Base-by-base conservation (phyloP, 2,329 filamentous ascomycete genomes). In the Diaporthe sp. region DNA sequence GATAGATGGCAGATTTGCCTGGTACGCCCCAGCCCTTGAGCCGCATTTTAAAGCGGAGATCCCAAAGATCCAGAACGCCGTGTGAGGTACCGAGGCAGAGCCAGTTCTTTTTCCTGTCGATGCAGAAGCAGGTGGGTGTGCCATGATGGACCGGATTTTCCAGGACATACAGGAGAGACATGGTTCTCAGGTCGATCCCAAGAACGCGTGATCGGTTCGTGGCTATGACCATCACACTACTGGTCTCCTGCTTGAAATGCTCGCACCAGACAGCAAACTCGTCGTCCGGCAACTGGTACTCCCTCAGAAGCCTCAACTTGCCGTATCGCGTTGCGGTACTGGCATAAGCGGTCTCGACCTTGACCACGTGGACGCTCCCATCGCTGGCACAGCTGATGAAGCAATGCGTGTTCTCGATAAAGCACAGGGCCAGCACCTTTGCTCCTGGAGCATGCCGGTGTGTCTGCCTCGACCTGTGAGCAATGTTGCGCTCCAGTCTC, bases 61-160 rank as follows among this genome's bases (percentile, higher is more conserved):
- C 97, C 97, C 97, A 99, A 1, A 99, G 89, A 82, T 98, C 94
- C 10, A 99, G 87, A 39, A 98, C 93, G 49, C 97, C 97, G 82
- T 98, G 96, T 0, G 95, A 95, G 0, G 97, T 99, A 49, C 96
- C 97, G 0, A 98, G 86, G 2, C 98, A 90, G 4, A 99, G 87
- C 97, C 97, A 99, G 81, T 97, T 95, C 70, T 94, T 93, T 81
- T 93, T 94, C 75, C 92, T 90, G 81, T 98, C 95, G 44, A 98
- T 89, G 80, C 94, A 96, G 84, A 99, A 98, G 79, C 95, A 97
- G 0, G 95, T 98, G 1, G 95, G 95, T 0, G 93, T 94, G 17
- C 97, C 97, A 81, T 99, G 96, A 80, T 98, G 94, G 2, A 98
- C 91, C 0, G 96, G 95, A 75, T 98, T 98, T 61, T 94, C 91